Conservation (phyloP, 352 stramenopile species). For the Phytophthora rubi region DNA sequence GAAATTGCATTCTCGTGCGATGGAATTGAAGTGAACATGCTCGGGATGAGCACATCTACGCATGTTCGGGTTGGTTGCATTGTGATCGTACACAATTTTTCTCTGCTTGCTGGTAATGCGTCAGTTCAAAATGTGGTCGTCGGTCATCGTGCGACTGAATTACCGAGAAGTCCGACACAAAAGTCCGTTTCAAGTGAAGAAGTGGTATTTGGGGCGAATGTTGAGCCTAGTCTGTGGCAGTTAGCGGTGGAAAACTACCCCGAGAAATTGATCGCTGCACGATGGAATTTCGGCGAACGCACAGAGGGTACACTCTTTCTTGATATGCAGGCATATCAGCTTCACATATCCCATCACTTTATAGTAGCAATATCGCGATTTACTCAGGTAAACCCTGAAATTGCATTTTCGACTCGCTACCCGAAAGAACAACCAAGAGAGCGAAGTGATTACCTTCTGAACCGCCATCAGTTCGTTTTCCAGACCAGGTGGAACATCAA, state of each 20-base stretch:
- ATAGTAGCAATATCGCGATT: slow-evolving; percentile 46
- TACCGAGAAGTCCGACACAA: slow-evolving; percentile 1
- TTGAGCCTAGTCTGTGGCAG: slow-evolving; percentile 77
- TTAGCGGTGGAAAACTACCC: slow-evolving; percentile 72
- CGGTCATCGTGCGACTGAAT: slow-evolving; percentile 39
- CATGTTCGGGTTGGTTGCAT: slow-evolving; percentile 69
- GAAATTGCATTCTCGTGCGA: slow-evolving; percentile 50
- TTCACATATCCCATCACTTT: slow-evolving; percentile 67
- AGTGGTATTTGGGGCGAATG: slow-evolving; percentile 71
- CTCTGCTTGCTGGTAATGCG: slow-evolving; percentile 39
- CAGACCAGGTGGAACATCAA: slow-evolving; percentile 52
- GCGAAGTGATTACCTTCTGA: not conserved
- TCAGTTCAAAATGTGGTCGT: slow-evolving; percentile 71
- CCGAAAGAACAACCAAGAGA: slow-evolving; percentile 5
- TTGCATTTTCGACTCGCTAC: slow-evolving; percentile 12
- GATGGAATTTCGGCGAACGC: slow-evolving; percentile 52
- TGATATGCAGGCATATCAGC: slow-evolving; percentile 75
- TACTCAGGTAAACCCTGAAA: slow-evolving; percentile 13
- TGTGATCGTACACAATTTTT: slow-evolving; percentile 34
- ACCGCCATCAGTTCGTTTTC: slow-evolving; percentile 22
- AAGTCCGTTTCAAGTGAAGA: slow-evolving; percentile 45
- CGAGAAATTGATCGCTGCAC: slow-evolving; percentile 66
- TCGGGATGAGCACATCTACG: slow-evolving; percentile 39
- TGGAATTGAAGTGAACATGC: slow-evolving; percentile 58
- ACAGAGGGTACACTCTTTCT: slow-evolving; percentile 61